Conservation (phyloP, 805 yeast genomes). For the Wickerhamomyces canadensis region DNA sequence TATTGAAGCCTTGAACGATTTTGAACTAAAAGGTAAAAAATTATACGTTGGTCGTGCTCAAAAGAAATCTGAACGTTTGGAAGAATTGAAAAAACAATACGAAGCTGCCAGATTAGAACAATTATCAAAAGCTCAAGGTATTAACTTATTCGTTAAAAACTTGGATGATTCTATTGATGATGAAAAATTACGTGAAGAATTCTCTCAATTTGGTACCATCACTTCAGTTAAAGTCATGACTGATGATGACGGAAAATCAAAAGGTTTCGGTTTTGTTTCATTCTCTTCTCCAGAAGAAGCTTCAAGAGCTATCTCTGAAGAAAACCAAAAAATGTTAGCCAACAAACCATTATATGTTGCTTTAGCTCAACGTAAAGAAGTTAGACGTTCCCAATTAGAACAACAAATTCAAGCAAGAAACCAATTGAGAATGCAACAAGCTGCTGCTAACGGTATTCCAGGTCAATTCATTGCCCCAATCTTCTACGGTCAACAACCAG, state of each 20-base stretch:
- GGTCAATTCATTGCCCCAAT: slow-evolving; percentile 82
- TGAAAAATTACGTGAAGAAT: slow-evolving; percentile 86
- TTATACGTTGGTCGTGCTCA: slow-evolving; percentile 98
- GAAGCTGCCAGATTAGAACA: slow-evolving; percentile 90
- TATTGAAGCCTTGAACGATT: slow-evolving; percentile 85
- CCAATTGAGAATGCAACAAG: slow-evolving; percentile 98
- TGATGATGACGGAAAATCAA: slow-evolving; percentile 90
- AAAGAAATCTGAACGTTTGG: slow-evolving; percentile 96
- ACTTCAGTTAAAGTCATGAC: slow-evolving; percentile 96
- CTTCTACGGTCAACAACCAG: slow-evolving; percentile 67
- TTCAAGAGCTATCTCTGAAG: slow-evolving; percentile 94
- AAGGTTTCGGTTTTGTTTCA: slow-evolving; percentile 98
- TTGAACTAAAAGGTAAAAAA: slow-evolving; percentile 78
- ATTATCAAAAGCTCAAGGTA: slow-evolving; percentile 93
- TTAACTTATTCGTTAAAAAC: slow-evolving; percentile 94
- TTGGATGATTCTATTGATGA: slow-evolving; percentile 91
- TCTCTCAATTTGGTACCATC: slow-evolving; percentile 88
- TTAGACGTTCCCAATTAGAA: slow-evolving; percentile 92
- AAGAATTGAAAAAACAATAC: slow-evolving; percentile 91
- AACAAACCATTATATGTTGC: slow-evolving; percentile 98
- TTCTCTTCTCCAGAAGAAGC: slow-evolving; percentile 98
- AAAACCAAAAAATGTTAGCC: slow-evolving; percentile 93
- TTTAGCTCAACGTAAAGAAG: slow-evolving; percentile 97
- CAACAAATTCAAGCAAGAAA: slow-evolving; percentile 98
- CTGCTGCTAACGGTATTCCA: slow-evolving; percentile 80